phyloP scores from a whole-genome alignment of 2,329 filamentous ascomycete species.

The Fusarium buharicum region DNA sequence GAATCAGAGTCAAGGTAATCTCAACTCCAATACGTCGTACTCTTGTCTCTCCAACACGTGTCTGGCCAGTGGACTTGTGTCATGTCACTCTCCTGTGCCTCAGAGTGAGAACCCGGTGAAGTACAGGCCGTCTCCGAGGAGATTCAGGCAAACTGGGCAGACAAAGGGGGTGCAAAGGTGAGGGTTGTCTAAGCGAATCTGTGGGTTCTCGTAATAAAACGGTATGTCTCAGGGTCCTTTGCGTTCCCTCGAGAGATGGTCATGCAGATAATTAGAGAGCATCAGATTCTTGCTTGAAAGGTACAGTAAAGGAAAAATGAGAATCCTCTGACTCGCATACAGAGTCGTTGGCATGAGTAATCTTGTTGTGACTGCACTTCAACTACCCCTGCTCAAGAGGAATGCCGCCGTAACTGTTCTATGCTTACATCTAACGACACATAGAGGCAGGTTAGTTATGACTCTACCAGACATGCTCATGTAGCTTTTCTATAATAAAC shows the following conservation, averaged over 20 bases:
- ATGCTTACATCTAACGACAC: no score
- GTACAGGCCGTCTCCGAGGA: slow-evolving; percentile 23
- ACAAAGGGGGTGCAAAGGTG: slow-evolving; percentile 1
- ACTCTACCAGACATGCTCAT: no score
- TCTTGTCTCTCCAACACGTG: slow-evolving; percentile 36
- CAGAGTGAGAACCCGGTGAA: slow-evolving; percentile 35
- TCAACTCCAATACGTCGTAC: slow-evolving; percentile 18
- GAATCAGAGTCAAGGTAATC: slow-evolving; percentile 10
- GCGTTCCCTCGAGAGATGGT: not conserved
- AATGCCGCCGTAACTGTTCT: no score
- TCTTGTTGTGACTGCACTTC: no score
- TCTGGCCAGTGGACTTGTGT: slow-evolving; percentile 23
- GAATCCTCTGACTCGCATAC: no score
- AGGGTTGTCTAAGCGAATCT: slow-evolving; percentile 41
- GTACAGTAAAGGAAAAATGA: no score
- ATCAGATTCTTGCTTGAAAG: no score
- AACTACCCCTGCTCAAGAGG: no score
- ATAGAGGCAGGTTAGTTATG: no score
- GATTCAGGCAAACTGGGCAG: slow-evolving; percentile 26
- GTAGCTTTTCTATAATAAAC: no score
- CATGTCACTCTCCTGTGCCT: slow-evolving; percentile 29
- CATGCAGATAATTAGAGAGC: no score
- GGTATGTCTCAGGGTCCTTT: slow-evolving; percentile 28
- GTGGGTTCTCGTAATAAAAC: slow-evolving; percentile 27
- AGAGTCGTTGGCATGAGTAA: no score